These are phyloP conservation scores for Pseudozyma thailandica DNA, from an alignment of 1,284 basidiomycete genomes.

Conservation along the genomic window DNA sequence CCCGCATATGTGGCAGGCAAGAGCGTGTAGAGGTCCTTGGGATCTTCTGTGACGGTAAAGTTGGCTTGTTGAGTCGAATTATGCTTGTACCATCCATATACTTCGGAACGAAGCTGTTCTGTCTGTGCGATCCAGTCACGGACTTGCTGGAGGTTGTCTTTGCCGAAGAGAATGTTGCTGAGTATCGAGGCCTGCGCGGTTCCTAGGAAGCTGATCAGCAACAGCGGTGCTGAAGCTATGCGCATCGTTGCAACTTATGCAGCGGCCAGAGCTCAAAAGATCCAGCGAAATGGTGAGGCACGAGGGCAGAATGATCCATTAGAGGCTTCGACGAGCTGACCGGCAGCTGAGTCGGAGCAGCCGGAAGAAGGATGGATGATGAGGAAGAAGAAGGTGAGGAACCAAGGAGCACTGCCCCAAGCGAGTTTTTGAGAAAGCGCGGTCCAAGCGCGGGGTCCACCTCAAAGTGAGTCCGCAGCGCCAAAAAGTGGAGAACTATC, in stretches of 20 bases:
- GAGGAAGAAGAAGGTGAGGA: background rate
- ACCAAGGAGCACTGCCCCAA: background rate
- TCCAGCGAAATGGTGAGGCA: background rate
- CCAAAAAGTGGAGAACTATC: constrained; percentile 8
- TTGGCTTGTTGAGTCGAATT: constrained; percentile 38
- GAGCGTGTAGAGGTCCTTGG: constrained; percentile 18
- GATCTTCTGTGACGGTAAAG: constrained; percentile 34
- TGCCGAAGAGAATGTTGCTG: constrained; percentile 24
- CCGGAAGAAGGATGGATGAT: background rate
- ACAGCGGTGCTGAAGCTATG: background rate
- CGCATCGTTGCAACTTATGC: background rate
- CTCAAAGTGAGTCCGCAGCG: too few species aligned
- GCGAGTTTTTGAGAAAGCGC: background rate
- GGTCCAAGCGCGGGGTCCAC: constrained; percentile 16
- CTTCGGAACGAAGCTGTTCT: constrained; percentile 24
- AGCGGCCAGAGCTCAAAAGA: background rate
- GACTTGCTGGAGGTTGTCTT: constrained; percentile 34
- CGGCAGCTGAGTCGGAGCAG: too few species aligned
- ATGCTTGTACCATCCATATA: constrained; percentile 34
- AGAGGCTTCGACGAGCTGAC: too few species aligned
- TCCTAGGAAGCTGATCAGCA: constrained; percentile 3
- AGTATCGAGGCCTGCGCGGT: constrained; percentile 11
- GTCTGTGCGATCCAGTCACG: constrained; percentile 26
- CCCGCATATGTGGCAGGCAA: constrained; percentile 17
- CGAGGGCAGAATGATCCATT: too few species aligned